A percentile compares a stretch with the other conserved stretches of the same genome.
Evolutionary conservation across 345 rosid genomes (phyloP).

Genomic region (Salix exigua): DNA sequence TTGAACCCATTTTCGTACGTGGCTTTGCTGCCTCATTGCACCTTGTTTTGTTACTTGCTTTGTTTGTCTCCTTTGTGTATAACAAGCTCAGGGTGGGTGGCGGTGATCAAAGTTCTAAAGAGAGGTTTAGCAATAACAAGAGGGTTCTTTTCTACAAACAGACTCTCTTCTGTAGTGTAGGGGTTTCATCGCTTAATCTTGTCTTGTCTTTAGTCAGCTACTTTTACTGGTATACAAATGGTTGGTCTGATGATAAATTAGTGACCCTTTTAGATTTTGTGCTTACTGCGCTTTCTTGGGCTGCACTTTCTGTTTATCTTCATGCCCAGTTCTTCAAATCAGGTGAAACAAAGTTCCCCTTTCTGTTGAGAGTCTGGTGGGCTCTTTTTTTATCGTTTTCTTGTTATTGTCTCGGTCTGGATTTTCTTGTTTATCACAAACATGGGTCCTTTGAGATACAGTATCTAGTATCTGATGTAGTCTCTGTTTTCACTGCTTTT

Average conservation of each 20-base stretch:
- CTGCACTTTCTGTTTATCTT: conserved; percentile 38
- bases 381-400: conserved; percentile 51
- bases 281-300: conserved; percentile 62
- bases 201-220: conserved; percentile 48
- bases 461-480: conserved; percentile 41
- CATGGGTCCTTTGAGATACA: conserved; percentile 22
- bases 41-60: conserved; percentile 36
- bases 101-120: conserved; percentile 23
- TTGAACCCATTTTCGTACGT: conserved; percentile 35
- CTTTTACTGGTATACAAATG: conserved; percentile 61
- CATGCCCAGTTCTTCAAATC: conserved; percentile 17
- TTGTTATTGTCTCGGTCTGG: conserved; percentile 56
- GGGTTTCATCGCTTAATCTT: conserved; percentile 50
- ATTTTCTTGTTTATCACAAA: conserved; percentile 35
- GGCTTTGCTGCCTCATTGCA: conserved; percentile 43
- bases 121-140: conserved; percentile 7
- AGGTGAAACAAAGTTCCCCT: conserved; percentile 36
- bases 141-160: conserved; percentile 27
- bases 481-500: conserved; percentile 44
- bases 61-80: conserved; percentile 32
- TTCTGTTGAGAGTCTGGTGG: conserved; percentile 67
- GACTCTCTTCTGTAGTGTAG: conserved; percentile 47
- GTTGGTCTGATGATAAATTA: conserved; percentile 48
- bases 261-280: conserved; percentile 58
- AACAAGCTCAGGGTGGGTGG: conserved; percentile 27